Evolutionary conservation across 1,284 basidiomycete genomes (phyloP), one percentile per base, ranked within the genome.

Genomic region (Pholiota adiposa): DNA sequence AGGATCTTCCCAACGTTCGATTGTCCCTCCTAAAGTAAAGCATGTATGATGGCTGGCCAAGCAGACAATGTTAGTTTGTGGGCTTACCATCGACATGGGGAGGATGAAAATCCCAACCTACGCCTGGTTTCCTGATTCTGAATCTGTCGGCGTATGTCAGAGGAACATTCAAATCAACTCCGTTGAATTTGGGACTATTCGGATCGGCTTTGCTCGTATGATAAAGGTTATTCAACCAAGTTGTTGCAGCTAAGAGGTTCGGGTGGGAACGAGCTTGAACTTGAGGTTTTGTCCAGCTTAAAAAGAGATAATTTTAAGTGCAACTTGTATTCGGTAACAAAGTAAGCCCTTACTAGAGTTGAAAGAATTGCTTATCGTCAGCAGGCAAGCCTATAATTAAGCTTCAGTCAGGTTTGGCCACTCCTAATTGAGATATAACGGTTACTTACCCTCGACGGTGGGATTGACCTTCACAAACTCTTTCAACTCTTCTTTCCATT

Each of bases 1-100:
- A 4, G 81, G 73, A 67, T 95, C 92, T 71, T 96, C 92, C 93
- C 93, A 95, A 23, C 92, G 80, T 73, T 96, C 94, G 27, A 95
- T 88, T 0, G 84, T 76, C 1, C 92, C 93, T 11, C 93, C 86
- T 88, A 61, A 3, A 48, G 27, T 14, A 4, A 34, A 40, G 14
- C 36, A 27, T 4, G 53, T 36, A 51, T 1, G 36, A 8, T n/a
- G n/a, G n/a, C 14, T 34, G 14, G 36, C 5, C 36, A 48, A 23
- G 21, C 29, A 11, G 11, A 11, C 5, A 31, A 31, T 31, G 29
- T 31, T 31, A 5, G 4, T 11, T 25, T 21, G 8, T 12, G 12
- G 29, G 67, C 75, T 34, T 63, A 83, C 87, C 87, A 69, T 96
- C 93, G 51, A 95, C 79, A 69, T 96, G 94, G 0, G 93, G 91